Percentiles rank a stretch among this genome's conserved stretches.
Conservation (phyloP, 2,329 filamentous ascomycete genomes). For the Emericellopsis cladophorae region DNA sequence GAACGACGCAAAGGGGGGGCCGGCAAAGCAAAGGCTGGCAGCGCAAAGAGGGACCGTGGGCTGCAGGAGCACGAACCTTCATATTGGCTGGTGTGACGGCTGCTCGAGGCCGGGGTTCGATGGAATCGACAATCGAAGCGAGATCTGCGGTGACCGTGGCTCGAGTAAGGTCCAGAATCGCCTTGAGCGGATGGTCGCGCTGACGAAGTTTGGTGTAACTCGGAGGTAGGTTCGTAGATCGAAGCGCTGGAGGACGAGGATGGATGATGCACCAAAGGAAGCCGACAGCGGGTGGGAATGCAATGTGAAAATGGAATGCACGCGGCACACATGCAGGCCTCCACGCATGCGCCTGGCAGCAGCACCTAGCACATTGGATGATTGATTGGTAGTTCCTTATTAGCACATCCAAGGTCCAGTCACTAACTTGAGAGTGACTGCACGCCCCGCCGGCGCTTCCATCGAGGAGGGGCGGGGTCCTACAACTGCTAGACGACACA, state of each 20-base stretch:
- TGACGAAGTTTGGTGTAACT: neutral
- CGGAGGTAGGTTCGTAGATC: neutral
- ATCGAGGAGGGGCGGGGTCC: too few species aligned
- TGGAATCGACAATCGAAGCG: slow-evolving; percentile 1
- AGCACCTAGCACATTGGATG: too few species aligned
- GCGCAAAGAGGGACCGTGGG: neutral
- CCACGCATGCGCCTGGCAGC: too few species aligned
- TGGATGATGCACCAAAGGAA: neutral
- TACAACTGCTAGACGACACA: too few species aligned
- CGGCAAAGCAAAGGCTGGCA: neutral
- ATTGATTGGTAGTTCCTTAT: too few species aligned
- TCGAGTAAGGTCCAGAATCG: neutral
- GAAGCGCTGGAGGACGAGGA: neutral
- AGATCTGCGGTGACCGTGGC: neutral
- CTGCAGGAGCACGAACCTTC: neutral
- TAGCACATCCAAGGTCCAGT: too few species aligned
- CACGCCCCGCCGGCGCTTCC: too few species aligned
- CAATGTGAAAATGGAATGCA: too few species aligned
- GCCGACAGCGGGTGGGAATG: neutral
- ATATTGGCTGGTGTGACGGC: slow-evolving; percentile 1
- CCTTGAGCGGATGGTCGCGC: neutral
- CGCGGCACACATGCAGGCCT: too few species aligned
- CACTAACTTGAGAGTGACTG: too few species aligned
- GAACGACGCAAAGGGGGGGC: neutral
- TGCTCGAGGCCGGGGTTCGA: neutral